Evolutionary conservation across 495 filamentous ascomycete species (phyloP).

Genomic region (Xylaria longipes): DNA sequence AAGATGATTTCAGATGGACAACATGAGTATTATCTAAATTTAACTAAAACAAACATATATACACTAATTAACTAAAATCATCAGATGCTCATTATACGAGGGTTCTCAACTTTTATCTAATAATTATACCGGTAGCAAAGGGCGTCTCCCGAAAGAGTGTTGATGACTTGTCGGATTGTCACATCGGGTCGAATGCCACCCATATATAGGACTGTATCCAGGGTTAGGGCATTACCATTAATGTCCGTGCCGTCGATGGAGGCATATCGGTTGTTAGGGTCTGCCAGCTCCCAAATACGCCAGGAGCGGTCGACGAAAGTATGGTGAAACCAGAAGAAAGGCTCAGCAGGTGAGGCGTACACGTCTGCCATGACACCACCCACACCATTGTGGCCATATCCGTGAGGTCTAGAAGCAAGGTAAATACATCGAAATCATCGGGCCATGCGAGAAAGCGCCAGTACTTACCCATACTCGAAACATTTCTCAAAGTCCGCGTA

Average conservation of each 20-base stretch:
- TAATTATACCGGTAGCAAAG: slow-evolving; percentile 45
- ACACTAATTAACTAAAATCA: background rate
- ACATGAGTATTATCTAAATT: background rate
- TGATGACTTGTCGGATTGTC: slow-evolving; percentile 43
- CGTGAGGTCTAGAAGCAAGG: slow-evolving; percentile 16
- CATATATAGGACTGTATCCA: slow-evolving; percentile 35
- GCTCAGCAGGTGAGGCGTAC: slow-evolving; percentile 37
- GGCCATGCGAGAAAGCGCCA: background rate
- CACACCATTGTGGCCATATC: slow-evolving; percentile 33
- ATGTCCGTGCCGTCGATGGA: slow-evolving; percentile 39
- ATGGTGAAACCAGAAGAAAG: slow-evolving; percentile 46
- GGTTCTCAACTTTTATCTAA: slow-evolving; percentile 20
- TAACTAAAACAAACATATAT: slow-evolving; percentile 7
- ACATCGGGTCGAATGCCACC: slow-evolving; percentile 34
- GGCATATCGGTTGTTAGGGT: slow-evolving; percentile 32
- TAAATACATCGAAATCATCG: background rate
- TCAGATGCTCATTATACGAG: background rate
- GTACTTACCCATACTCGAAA: slow-evolving; percentile 30
- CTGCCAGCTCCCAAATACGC: slow-evolving; percentile 63
- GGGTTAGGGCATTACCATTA: slow-evolving; percentile 32
- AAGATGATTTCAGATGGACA: background rate
- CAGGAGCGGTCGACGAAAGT: slow-evolving; percentile 43
- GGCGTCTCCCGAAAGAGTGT: slow-evolving; percentile 32
- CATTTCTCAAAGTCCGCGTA: slow-evolving; percentile 30
- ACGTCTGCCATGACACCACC: slow-evolving; percentile 37